These are phyloP conservation scores for Vanilla planifolia DNA, from an alignment of 106 monocot species.

Conservation along the genomic window DNA sequence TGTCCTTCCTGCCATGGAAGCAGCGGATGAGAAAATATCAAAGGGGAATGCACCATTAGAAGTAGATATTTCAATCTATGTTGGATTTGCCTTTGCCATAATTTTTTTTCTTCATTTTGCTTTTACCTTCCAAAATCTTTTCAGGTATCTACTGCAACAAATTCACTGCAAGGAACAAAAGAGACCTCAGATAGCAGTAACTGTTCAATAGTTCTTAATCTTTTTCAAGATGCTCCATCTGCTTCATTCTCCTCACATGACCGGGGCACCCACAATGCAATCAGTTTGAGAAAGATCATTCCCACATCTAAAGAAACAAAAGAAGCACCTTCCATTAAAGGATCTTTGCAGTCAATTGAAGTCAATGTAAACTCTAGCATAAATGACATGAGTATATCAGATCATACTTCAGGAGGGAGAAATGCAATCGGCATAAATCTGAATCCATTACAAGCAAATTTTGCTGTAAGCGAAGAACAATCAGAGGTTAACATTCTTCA, in stretches of 20 bases:
- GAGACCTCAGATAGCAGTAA: slow-evolving; percentile 45
- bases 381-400: slow-evolving; percentile 1
- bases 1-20: slow-evolving; percentile 26
- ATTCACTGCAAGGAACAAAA: slow-evolving; percentile 19
- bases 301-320: slow-evolving; percentile 15
- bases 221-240: slow-evolving; percentile 56
- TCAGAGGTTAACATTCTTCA: neutral
- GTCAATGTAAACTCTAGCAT: slow-evolving; percentile 13
- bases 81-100: neutral
- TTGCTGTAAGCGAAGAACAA: neutral
- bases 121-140: slow-evolving; percentile 1
- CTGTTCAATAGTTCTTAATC: slow-evolving; percentile 42
- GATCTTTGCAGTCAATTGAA: slow-evolving; percentile 9
- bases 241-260: slow-evolving; percentile 35
- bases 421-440: slow-evolving; percentile 12
- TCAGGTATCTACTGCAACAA: slow-evolving; percentile 19
- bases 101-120: neutral
- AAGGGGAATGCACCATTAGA: slow-evolving; percentile 1
- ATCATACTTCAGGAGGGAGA: slow-evolving; percentile 9
- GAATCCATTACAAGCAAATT: neutral
- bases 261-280: slow-evolving; percentile 17
- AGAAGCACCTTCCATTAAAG: slow-evolving; percentile 12
- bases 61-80: neutral
- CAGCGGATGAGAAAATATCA: slow-evolving; percentile 25
- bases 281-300: slow-evolving; percentile 17